These are phyloP conservation scores for Hortaea werneckii DNA, from an alignment of 2,329 filamentous ascomycete species.

Conservation along the genomic window DNA sequence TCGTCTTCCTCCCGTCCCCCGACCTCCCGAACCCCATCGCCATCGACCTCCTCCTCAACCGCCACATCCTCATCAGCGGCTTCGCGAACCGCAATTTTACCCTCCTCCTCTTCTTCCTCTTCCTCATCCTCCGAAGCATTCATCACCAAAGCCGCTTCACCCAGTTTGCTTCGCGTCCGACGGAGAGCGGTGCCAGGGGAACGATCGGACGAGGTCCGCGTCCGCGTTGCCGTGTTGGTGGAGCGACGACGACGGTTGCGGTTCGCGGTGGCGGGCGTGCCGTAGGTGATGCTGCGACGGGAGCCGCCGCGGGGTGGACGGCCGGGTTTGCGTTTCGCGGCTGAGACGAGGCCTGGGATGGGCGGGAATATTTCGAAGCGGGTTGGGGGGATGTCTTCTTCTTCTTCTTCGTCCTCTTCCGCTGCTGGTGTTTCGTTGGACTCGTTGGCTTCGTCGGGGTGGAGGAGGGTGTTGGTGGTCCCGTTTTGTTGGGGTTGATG, in stretches of 20 bases:
- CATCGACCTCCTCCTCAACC: constrained; percentile 14
- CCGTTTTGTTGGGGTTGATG: background rate
- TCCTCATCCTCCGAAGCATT: constrained; percentile 8
- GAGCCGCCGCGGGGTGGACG: constrained; percentile 18
- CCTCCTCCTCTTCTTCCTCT: constrained; percentile 23
- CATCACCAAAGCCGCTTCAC: constrained; percentile 23
- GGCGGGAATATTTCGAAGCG: constrained; percentile 74
- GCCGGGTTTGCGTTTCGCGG: constrained; percentile 23
- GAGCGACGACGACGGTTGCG: constrained; percentile 7
- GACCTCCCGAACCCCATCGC: constrained; percentile 11
- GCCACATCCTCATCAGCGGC: constrained; percentile 19
- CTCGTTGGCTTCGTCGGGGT: background rate
- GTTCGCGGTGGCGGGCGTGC: constrained; percentile 11
- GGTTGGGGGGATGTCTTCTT: constrained; percentile 53
- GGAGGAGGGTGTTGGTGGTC: background rate
- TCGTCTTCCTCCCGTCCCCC: constrained; percentile 4
- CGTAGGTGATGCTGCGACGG: constrained; percentile 16
- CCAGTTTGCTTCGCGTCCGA: constrained; percentile 35
- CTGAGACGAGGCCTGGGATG: constrained; percentile 40
- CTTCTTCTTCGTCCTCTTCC: background rate
- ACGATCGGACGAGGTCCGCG: constrained; percentile 4
- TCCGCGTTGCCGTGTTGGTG: background rate
- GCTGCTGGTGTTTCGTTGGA: too few species aligned
- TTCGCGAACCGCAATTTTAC: constrained; percentile 12
- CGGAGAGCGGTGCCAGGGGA: constrained; percentile 9